Conservation (phyloP, 1,139 yeast species). For the Magnusiomyces tetraspermus region DNA sequence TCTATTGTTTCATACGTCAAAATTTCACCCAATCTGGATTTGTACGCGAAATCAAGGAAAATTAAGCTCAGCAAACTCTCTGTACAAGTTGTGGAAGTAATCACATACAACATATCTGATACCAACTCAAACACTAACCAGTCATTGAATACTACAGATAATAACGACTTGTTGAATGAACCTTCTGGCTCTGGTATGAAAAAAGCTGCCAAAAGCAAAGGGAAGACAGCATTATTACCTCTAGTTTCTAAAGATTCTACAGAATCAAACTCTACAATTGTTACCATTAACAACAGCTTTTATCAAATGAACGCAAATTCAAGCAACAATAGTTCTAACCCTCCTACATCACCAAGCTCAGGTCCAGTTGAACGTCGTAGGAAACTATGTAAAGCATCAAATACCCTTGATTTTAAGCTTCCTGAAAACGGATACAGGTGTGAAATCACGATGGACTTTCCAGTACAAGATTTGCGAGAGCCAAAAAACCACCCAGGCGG, state of each 20-base stretch:
- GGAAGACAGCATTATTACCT: not conserved
- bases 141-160: no score
- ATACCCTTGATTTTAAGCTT: slow-evolving; percentile 27
- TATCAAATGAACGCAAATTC: no score
- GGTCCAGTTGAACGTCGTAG: slow-evolving; percentile 25
- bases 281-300: no score
- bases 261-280: not conserved
- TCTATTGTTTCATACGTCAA: slow-evolving; percentile 26
- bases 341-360: not conserved
- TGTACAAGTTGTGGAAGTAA: slow-evolving; percentile 32
- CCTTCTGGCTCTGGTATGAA: no score
- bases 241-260: not conserved
- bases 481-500: slow-evolving; percentile 20
- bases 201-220: not conserved
- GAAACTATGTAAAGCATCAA: slow-evolving; percentile 26
- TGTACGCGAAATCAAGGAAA: slow-evolving; percentile 29
- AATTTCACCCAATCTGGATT: slow-evolving; percentile 32
- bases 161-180: not conserved
- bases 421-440: slow-evolving; percentile 24
- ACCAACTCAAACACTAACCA: slow-evolving; percentile 18
- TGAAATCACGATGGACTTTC: slow-evolving; percentile 29
- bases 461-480: slow-evolving; percentile 23
- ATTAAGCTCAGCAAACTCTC: slow-evolving; percentile 32
- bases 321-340: no score
- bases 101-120: slow-evolving; percentile 28